phyloP scores from a whole-genome alignment of 176 grass and related monocot genomes.

The Cocos nucifera region DNA sequence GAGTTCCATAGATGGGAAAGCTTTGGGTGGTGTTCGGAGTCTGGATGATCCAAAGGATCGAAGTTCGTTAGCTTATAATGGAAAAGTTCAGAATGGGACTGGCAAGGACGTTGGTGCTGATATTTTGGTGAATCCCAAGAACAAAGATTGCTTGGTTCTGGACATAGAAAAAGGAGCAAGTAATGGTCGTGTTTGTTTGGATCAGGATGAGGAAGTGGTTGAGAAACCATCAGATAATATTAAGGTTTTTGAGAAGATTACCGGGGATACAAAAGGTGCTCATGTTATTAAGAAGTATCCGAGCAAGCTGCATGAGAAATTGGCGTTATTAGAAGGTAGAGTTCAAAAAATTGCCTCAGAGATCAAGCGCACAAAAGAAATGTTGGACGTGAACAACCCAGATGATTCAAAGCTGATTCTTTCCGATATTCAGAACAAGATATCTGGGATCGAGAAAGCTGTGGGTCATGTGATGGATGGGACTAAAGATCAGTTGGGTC shows the following conservation, averaged over 20 bases:
- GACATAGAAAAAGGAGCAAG: neutral
- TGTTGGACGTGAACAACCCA: conserved; percentile 73
- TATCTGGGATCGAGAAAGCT: conserved; percentile 72
- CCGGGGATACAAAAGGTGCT: conserved; percentile 26
- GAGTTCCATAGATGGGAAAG: neutral
- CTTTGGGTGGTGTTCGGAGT: neutral
- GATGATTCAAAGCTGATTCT: conserved; percentile 89
- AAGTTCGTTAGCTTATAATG: neutral
- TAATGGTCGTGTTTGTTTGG: neutral
- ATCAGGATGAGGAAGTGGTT: conserved; percentile 20
- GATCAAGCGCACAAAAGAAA: conserved; percentile 88
- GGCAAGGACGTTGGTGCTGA: neutral
- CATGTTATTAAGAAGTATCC: conserved; percentile 41
- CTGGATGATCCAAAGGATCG: neutral
- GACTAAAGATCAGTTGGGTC: conserved; percentile 30
- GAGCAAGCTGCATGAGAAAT: conserved; percentile 81
- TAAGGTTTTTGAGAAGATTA: conserved; percentile 61
- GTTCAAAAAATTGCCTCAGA: conserved; percentile 95
- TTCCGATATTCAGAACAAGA: conserved; percentile 84
- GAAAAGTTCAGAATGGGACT: neutral
- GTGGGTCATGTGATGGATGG: conserved; percentile 71
- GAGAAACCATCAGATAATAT: conserved; percentile 57
- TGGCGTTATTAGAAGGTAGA: conserved; percentile 66
- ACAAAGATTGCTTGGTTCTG: neutral
- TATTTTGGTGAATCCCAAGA: neutral